phyloP scores from a whole-genome alignment of 306 rosid species.

The Potentilla sterilis region DNA sequence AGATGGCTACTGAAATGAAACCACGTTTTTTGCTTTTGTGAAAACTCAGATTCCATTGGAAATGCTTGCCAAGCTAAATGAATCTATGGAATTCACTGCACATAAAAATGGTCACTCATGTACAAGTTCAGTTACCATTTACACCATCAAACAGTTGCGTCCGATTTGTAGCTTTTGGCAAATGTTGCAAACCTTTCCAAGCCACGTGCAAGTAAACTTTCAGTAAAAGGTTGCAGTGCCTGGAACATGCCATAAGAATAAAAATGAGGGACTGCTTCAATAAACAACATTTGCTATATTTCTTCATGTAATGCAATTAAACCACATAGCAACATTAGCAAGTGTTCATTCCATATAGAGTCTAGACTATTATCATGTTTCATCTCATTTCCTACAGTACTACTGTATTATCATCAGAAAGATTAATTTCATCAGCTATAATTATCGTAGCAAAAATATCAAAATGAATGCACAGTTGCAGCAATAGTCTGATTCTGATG shows the following conservation, averaged over 20 bases:
- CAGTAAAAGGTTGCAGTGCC: slow-evolving; percentile 88
- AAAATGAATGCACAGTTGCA: not conserved
- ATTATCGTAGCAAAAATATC: not conserved
- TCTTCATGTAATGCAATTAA: not conserved
- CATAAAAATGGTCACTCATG: slow-evolving; percentile 2
- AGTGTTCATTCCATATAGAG: not conserved
- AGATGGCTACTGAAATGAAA: not conserved
- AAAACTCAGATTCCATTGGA: not conserved
- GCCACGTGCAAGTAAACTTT: slow-evolving; percentile 67
- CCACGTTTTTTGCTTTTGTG: not conserved
- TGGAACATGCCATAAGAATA: slow-evolving; percentile 31
- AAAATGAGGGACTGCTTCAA: slow-evolving; percentile 21
- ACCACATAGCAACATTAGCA: not conserved
- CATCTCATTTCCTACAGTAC: not conserved
- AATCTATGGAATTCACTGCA: slow-evolving; percentile 28
- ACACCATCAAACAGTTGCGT: slow-evolving; percentile 12
- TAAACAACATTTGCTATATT: not conserved
- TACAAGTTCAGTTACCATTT: not conserved
- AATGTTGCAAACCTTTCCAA: slow-evolving; percentile 65
- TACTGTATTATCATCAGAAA: not conserved
- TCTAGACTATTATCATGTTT: not conserved
- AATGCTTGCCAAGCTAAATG: slow-evolving; percentile 16
- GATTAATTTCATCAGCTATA: not conserved
- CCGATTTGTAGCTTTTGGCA: slow-evolving; percentile 52
- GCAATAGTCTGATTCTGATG: not conserved